Evolutionary conservation across 2,329 filamentous ascomycete genomes (phyloP).

Genomic region (Seiridium cupressi): DNA sequence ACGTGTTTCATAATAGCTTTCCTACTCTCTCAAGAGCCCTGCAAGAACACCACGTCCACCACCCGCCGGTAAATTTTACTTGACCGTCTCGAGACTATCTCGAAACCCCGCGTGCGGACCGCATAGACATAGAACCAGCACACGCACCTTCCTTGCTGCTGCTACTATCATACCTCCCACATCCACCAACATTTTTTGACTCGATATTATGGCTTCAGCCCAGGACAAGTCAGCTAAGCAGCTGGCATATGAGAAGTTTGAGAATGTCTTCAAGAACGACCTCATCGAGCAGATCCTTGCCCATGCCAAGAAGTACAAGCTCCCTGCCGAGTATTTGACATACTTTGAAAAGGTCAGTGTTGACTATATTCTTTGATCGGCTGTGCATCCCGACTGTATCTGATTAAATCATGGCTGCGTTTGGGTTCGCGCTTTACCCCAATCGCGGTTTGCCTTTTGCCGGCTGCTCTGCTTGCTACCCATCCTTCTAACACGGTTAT

Average conservation of each 20-base stretch:
- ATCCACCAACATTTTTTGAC: neutral
- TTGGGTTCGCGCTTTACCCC: neutral
- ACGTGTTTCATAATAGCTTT: no score
- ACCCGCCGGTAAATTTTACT: no score
- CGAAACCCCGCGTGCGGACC: no score
- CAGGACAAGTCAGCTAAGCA: conserved; percentile 59
- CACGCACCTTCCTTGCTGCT: no score
- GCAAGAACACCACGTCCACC: no score
- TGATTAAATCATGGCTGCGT: neutral
- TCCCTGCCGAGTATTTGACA: conserved; percentile 75
- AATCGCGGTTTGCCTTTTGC: neutral
- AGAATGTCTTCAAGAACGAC: conserved; percentile 77
- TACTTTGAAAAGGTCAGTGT: conserved; percentile 78
- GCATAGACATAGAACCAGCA: no score
- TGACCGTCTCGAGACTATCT: no score
- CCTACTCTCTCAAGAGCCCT: no score
- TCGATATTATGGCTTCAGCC: neutral
- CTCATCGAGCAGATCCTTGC: conserved; percentile 79
- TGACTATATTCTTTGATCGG: neutral
- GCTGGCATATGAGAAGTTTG: conserved; percentile 81
- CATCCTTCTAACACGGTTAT: conserved; percentile 16
- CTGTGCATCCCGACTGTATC: neutral
- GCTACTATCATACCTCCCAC: neutral
- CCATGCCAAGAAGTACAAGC: conserved; percentile 77
- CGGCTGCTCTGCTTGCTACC: neutral